Percentiles rank a stretch among this genome's conserved stretches.
phyloP scores from a whole-genome alignment of 2,329 filamentous ascomycete genomes.

The Penicillium sp. region DNA sequence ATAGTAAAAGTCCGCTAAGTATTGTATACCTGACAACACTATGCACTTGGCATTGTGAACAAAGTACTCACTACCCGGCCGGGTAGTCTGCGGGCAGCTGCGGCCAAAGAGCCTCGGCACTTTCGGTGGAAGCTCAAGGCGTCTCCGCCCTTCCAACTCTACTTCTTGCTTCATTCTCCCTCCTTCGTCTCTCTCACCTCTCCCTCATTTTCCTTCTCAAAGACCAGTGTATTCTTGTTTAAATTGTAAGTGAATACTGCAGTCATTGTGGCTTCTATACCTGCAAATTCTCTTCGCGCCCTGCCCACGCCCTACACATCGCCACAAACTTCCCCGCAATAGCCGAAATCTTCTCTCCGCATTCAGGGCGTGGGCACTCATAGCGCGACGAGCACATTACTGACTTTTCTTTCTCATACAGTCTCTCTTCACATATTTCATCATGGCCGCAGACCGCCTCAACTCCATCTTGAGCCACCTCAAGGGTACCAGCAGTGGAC shows the following conservation, averaged over 20 bases:
- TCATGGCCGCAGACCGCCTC: slow-evolving; percentile 82
- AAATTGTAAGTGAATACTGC: slow-evolving; percentile 18
- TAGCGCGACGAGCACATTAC: background rate
- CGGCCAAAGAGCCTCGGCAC: slow-evolving; percentile 26
- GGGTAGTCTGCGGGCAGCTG: slow-evolving; percentile 12
- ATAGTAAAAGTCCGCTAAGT: slow-evolving; percentile 1
- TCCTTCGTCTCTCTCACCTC: slow-evolving; percentile 1
- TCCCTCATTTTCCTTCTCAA: slow-evolving; percentile 1
- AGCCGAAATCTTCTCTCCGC: slow-evolving; percentile 9
- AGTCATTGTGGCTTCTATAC: background rate
- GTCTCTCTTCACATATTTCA: slow-evolving; percentile 15
- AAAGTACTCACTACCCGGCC: slow-evolving; percentile 17
- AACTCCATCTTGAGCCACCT: slow-evolving; percentile 86
- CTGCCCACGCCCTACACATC: background rate
- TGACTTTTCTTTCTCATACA: slow-evolving; percentile 1
- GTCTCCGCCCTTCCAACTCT: slow-evolving; percentile 9
- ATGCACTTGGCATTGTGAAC: fast-evolving
- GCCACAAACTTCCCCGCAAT: slow-evolving; percentile 26
- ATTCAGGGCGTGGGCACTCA: background rate
- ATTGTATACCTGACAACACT: background rate
- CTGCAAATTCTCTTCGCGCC: background rate
- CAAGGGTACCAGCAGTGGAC: slow-evolving; percentile 65
- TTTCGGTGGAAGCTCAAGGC: slow-evolving; percentile 24
- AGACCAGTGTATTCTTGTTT: background rate
- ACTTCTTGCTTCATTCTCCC: slow-evolving; percentile 10